Conservation (phyloP, 495 filamentous ascomycete species). For the Podospora australis region DNA sequence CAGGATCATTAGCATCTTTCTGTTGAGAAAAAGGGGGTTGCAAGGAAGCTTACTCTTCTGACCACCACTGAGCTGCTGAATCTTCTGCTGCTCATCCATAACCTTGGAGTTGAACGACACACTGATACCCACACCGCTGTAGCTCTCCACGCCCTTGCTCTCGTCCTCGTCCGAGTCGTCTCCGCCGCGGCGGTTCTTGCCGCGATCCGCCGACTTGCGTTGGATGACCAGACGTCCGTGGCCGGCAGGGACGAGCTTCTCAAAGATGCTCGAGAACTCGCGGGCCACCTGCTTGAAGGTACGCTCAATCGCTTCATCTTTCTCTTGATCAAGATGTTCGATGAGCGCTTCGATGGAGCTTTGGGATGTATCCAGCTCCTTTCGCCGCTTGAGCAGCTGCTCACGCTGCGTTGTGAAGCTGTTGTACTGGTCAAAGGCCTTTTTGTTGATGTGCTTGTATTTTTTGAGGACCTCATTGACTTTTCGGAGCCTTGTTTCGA, state of each 20-base stretch:
- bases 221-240: conserved; percentile 90
- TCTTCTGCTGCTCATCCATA: conserved; percentile 90
- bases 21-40: not conserved
- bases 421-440: conserved; percentile 97
- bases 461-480: conserved; percentile 93
- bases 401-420: conserved; percentile 91
- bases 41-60: conserved; percentile 73
- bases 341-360: conserved; percentile 86
- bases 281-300: conserved; percentile 96
- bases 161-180: conserved; percentile 65
- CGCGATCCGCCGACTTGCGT: conserved; percentile 73
- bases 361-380: conserved; percentile 78
- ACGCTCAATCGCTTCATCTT: conserved; percentile 92
- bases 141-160: conserved; percentile 80
- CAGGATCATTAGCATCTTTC: not conserved
- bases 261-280: conserved; percentile 88
- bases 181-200: conserved; percentile 45
- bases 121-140: conserved; percentile 94
- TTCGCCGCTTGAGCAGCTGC: conserved; percentile 67
- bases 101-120: conserved; percentile 98
- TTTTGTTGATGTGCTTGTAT: conserved; percentile 97
- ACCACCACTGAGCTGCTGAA: conserved; percentile 92
- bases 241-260: conserved; percentile 89
- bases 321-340: conserved; percentile 83
- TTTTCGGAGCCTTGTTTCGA: conserved; percentile 82